Conservation (phyloP, 805 yeast species). For the Komagataella phaffii region DNA sequence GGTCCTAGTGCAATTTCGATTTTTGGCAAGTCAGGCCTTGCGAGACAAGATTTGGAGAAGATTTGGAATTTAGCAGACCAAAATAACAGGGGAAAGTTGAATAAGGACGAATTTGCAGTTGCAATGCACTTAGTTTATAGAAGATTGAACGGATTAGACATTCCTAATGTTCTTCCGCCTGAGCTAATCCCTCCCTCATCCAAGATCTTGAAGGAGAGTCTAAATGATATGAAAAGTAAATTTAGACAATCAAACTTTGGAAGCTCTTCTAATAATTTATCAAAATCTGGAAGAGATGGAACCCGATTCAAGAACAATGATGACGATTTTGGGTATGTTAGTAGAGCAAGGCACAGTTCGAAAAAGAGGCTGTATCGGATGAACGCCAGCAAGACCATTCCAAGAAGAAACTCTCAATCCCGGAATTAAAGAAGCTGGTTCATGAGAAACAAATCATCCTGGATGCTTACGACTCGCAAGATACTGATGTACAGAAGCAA, state of each 20-base stretch:
- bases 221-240: slow-evolving; percentile 56
- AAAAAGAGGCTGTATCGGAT: slow-evolving; percentile 13
- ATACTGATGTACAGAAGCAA: slow-evolving; percentile 23
- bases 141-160: slow-evolving; percentile 74
- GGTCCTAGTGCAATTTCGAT: slow-evolving; percentile 77
- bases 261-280: slow-evolving; percentile 16
- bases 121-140: slow-evolving; percentile 96
- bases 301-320: slow-evolving; percentile 68
- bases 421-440: slow-evolving; percentile 47
- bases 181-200: slow-evolving; percentile 84
- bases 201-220: slow-evolving; percentile 56
- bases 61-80: slow-evolving; percentile 88
- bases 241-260: slow-evolving; percentile 26
- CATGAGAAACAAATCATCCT: slow-evolving; percentile 61
- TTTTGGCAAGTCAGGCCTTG: slow-evolving; percentile 83
- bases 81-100: slow-evolving; percentile 69
- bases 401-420: slow-evolving; percentile 29
- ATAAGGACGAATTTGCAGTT: slow-evolving; percentile 84
- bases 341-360: slow-evolving; percentile 46
- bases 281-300: slow-evolving; percentile 26
- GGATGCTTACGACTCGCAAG: slow-evolving; percentile 61
- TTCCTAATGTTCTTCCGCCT: slow-evolving; percentile 76
- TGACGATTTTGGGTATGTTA: slow-evolving; percentile 47
- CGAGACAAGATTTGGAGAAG: slow-evolving; percentile 72
- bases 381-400: slow-evolving; percentile 4